A percentile compares a stretch with the other conserved stretches of the same genome.
These are phyloP conservation scores for Paecilomyces niveus DNA, from an alignment of 2,329 filamentous ascomycete genomes.

Conservation along the genomic window DNA sequence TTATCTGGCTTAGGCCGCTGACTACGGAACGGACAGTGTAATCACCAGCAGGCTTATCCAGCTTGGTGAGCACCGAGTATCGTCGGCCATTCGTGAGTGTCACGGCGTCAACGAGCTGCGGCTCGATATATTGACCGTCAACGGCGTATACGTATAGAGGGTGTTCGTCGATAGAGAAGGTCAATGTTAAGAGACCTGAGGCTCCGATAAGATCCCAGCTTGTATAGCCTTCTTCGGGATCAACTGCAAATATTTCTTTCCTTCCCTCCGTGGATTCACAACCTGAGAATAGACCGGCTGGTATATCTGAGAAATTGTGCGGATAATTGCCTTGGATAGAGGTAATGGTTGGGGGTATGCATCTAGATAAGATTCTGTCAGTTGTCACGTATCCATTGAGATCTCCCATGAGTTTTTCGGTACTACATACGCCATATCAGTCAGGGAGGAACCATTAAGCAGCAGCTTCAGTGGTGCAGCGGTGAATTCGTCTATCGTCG, in stretches of 20 bases:
- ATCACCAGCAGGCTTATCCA: slow-evolving; percentile 39
- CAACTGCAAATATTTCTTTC: slow-evolving; percentile 23
- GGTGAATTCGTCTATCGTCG: slow-evolving; percentile 25
- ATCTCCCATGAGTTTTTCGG: too few species aligned
- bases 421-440: slow-evolving; percentile 6
- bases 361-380: neutral
- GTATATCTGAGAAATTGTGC: slow-evolving; percentile 6
- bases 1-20: slow-evolving; percentile 45
- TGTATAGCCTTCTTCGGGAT: slow-evolving; percentile 24
- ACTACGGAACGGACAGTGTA: slow-evolving; percentile 52
- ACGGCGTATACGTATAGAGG: slow-evolving; percentile 38
- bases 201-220: slow-evolving; percentile 34
- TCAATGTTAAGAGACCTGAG: slow-evolving; percentile 21
- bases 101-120: slow-evolving; percentile 27
- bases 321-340: neutral
- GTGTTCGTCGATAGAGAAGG: slow-evolving; percentile 39
- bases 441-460: slow-evolving; percentile 9
- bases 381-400: neutral
- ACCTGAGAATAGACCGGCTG: slow-evolving; percentile 4
- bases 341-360: neutral
- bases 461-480: slow-evolving; percentile 9
- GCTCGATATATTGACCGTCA: slow-evolving; percentile 38
- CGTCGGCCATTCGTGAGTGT: slow-evolving; percentile 31
- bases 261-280: slow-evolving; percentile 15
- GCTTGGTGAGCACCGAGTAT: slow-evolving; percentile 35